Base-by-base conservation (phyloP, 2,329 filamentous ascomycete genomes). In the Zymoseptoria crescenta region DNA sequence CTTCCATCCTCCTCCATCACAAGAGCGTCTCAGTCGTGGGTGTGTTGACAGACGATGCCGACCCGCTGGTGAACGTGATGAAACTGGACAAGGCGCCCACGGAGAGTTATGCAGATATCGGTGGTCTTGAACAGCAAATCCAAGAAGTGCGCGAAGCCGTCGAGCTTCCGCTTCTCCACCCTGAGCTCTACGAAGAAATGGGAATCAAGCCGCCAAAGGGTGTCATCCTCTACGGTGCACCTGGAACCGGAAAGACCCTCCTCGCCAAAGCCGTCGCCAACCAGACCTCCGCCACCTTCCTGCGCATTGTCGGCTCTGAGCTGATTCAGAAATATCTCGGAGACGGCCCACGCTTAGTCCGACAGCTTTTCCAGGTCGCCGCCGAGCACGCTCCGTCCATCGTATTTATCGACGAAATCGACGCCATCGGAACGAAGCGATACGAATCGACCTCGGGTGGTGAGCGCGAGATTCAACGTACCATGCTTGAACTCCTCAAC, bases 121-220 rank as follows among this genome's bases (percentile, higher is more conserved):
- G 94, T 80, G 94, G 94, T 74, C 76, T 99, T 67, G 94, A 99
- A 75, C 78, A 83, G 59, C 94, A 99, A 75, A 99, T 99, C 61
- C 94, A 99, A 73, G 94, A 99, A 78, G 94, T 99, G 52, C 84
- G 94, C 67, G 94, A 99, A 79, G 96, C 94, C 1, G 94, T 99
- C 59, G 94, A 99, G 78, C 77, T 99, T 69, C 94, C 94, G 4
- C 81, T 99, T 64, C 81, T 99, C 60, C 94, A 99, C 74, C 94
- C 94, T 0, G 94, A 99, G 77, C 80, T 99, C 56, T 99, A 99
- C 77, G 94, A 99, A 76, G 94, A 99, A 80, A 99, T 99, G 94
- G 94, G 94, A 72, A 97, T 99, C 82, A 99, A 99, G 77, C 94
- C 94, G 4, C 94, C 94, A 62, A 99, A 99, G 83, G 94, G 94